These are phyloP conservation scores for Blastocystis sp. DNA, from an alignment of 352 stramenopile genomes.

Conservation along the genomic window DNA sequence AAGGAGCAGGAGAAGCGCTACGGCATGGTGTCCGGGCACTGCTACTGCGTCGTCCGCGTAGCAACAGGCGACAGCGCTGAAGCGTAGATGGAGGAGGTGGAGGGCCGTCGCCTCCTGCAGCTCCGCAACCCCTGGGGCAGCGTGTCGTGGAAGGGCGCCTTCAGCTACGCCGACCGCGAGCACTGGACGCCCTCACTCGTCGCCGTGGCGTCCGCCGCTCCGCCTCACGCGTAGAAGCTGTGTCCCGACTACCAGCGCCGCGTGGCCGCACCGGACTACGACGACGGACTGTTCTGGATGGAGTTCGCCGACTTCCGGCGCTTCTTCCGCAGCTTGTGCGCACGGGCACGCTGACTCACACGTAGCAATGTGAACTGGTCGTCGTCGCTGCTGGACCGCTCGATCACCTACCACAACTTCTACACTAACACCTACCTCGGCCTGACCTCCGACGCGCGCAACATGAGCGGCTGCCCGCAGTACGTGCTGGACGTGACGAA, in stretches of 20 bases:
- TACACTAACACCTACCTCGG: conserved; percentile 81
- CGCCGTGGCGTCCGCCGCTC: conserved; percentile 74
- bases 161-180: conserved; percentile 74
- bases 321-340: conserved; percentile 85
- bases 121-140: conserved; percentile 89
- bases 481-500: conserved; percentile 82
- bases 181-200: conserved; percentile 74
- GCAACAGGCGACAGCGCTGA: conserved; percentile 71
- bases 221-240: conserved; percentile 70
- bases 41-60: conserved; percentile 91
- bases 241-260: conserved; percentile 40
- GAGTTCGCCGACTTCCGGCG: conserved; percentile 85
- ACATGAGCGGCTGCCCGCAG: conserved; percentile 87
- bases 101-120: conserved; percentile 77
- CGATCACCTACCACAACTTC: conserved; percentile 76
- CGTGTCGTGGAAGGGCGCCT: conserved; percentile 79
- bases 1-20: conserved; percentile 78
- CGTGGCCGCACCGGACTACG: conserved; percentile 63
- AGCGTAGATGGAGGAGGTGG: conserved; percentile 74
- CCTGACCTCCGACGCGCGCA: conserved; percentile 83
- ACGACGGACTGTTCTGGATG: conserved; percentile 93
- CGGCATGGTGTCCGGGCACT: conserved; percentile 89
- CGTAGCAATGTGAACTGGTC: conserved; percentile 87
- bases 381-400: conserved; percentile 79
- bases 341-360: background rate